A percentile compares a stretch with the other conserved stretches of the same genome.
phyloP scores from a whole-genome alignment of 768 basidiomycete species.

The Tulasnella sp. region DNA sequence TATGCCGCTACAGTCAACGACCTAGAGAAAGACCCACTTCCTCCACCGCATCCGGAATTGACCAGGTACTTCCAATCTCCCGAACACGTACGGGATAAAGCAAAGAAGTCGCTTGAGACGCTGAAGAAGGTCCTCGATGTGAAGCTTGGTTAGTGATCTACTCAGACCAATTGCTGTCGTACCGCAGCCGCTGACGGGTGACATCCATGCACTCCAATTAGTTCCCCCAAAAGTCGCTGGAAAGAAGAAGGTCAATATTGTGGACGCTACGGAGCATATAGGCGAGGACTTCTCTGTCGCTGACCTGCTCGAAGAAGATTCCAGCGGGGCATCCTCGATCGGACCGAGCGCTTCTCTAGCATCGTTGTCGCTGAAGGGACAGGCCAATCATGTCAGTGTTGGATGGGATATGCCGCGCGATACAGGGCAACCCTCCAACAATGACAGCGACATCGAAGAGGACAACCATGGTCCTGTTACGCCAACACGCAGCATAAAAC shows the following conservation, averaged over 20 bases:
- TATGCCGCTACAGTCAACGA: conserved; percentile 73
- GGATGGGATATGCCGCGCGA: conserved; percentile 23
- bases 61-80: conserved; percentile 79
- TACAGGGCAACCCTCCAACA: conserved; percentile 30
- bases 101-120: conserved; percentile 43
- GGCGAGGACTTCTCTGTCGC: conserved; percentile 9
- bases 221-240: conserved; percentile 25
- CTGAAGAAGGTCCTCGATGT: conserved; percentile 62
- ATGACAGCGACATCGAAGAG: conserved; percentile 16
- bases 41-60: conserved; percentile 77
- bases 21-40: conserved; percentile 59
- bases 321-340: background rate
- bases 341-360: background rate
- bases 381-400: background rate
- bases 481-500: background rate
- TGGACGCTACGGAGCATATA: conserved; percentile 15
- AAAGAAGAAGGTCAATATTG: conserved; percentile 16
- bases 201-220: conserved; percentile 47
- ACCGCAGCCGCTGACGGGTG: too few relatives aligned
- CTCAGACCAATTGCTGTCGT: too few relatives aligned
- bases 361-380: background rate
- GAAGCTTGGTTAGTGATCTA: conserved; percentile 55
- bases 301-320: conserved; percentile 9
- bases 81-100: conserved; percentile 48
- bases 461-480: conserved; percentile 13